Base-by-base conservation (phyloP, 805 yeast genomes). In the Ogataea polymorpha region DNA sequence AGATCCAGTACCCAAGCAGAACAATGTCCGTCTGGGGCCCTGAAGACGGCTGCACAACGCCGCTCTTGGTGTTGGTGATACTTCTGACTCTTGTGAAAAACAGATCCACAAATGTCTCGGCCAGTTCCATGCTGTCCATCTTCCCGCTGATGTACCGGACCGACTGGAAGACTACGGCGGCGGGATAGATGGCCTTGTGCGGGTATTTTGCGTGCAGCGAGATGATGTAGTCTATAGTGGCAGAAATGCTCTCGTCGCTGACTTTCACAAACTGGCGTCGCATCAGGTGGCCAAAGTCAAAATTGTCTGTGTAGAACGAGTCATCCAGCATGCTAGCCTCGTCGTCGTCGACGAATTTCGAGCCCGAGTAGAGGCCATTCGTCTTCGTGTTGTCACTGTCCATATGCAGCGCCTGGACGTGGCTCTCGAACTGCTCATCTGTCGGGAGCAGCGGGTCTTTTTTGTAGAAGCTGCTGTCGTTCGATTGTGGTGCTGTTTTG, bases 1-100 rank as follows among this genome's bases (percentile, higher is more conserved):
- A 80, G 26, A 93, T 74, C 98, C 98, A 93, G 59, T 88, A 91
- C 37, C 95, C 82, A 46, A 82, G 72, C 29, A 73, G 57, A 13
- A 85, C 85, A 41, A 84, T 80, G 55, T 85, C 91, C 23, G 83
- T 42, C 20, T 56, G 66, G 4, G 51, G 40, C 20, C 40, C 43
- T 8, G 48, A 28, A 13, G 23, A 39, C 29, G 48, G 41, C 35
- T 56, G 59, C 46, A 73, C 71, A 9, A 75, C 77, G 1, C 86
- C 86, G 13, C 83, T 72, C 48, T 74, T 76, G 1, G 85, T 74
- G 37, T 77, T 70, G 2, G 83, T 73, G 6, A 75, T 74, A 3
- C 84, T 64, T 49, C 86, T 65, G 13, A 84, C 73, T 51, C 82
- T 73, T 1, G 84, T 74, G 21, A 79, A 66, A 42, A 82, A 79